Evolutionary conservation across 2,329 filamentous ascomycete genomes (phyloP), one percentile per base, ranked within the genome.

Genomic region (Atkinsonella texensis): DNA sequence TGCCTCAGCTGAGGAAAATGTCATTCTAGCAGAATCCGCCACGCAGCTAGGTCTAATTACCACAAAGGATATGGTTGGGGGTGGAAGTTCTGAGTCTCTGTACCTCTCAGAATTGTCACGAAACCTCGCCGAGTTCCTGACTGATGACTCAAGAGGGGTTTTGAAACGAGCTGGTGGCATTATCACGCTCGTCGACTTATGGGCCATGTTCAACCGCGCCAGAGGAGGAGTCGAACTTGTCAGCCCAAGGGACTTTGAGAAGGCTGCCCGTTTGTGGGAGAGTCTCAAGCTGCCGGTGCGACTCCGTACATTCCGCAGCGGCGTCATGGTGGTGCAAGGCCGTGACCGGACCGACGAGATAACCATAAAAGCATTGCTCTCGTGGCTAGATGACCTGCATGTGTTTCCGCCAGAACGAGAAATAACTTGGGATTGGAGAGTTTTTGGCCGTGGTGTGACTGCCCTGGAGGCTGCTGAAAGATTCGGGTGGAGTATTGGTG

Each of bases 401-500:
- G 72, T 75, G 49, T 74, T 81, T 47, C 78, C 81, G 6, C 83
- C 84, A 0, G 76, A 81, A 1, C 73, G 72, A n/a, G 77, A 85
- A 3, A 75, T 84, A 35, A 59, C 75, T 0, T 93, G 87, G 87
- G 84, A 94, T 60, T 88, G 84, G 85, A 74, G 74, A 46, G 61
- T 73, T 41, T 96, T 89, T 65, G 90, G 93, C 0, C 79, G 84
- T 52, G 89, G 93, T 10, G 83, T 97, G 31, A 96, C 89, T 13
- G 89, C 89, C 1, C 87, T 93, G 63, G 90, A 97, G 62, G 81
- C 83, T 0, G 93, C 93, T 0, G 87, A 94, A 66, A 76, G 81
- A 48, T 98, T 98, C 68, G 88, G 90, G 6, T 98, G 93, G 93
- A 97, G 93, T 64, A 85, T 98, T 8, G 93, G 93, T 9, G 91